Base-by-base conservation (phyloP, 2,329 filamentous ascomycete genomes). In the Orbilia ellipsospora region DNA sequence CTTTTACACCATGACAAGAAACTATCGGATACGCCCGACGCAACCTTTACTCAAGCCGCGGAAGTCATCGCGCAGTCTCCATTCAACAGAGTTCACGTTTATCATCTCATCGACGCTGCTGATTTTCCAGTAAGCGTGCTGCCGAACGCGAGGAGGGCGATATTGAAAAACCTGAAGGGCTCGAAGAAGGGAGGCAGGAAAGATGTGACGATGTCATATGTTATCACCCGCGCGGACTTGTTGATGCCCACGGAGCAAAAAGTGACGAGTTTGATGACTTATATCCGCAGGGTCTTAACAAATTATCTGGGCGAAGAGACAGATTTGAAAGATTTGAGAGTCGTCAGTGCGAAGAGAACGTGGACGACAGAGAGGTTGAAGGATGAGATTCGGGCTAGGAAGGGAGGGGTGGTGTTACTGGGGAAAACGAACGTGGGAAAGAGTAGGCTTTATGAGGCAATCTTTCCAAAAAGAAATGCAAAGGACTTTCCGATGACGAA, bases 361-460 rank as follows among this genome's bases (percentile, higher is more conserved):
- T 99, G 96, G 95, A 97, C 94, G 92, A 97, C 94, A 0, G 91
- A 88, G 78, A 85, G 91, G 59, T 84, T 99, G 66, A 97, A 92
- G 82, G 90, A 97, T 78, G 90, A 94, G 56, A 93, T 99, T 55
- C 94, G 89, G 87, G 84, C 89, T 51, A 88, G 92, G 57, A 93
- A 93, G 2, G 94, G 94, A 3, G 95, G 90, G 15, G 90, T 92
- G 15, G 99, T 95, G 94, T 90, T 99, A 85, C 91, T 99, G 1
- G 95, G 95, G n/a, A 98, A 97, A 82, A 93, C 93, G 77, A 99
- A 99, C 80, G 96, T 98, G 1, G 96, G 95, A 23, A 99, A 99
- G 83, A 98, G 94, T 79, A 90, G 91, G 80, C 87, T 99, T 1
- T 96, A 98, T 75, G 90, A 95, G 79, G 88, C 89, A 3, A 89